Conservation (phyloP, 1,284 basidiomycete species). For the Fereydounia khargensis region DNA sequence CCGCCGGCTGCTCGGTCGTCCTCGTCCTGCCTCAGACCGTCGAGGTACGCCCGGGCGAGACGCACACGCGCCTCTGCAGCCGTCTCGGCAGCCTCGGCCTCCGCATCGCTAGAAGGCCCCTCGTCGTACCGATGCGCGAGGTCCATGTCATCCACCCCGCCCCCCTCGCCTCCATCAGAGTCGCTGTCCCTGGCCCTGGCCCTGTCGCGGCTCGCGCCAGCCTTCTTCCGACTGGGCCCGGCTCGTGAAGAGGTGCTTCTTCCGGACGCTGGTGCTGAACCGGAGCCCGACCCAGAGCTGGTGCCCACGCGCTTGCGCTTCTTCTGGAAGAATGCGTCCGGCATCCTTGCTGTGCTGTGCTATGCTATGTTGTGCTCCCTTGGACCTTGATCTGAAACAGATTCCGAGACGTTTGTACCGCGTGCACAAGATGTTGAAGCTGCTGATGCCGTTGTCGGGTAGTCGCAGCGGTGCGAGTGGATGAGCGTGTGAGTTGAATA, state of each 20-base stretch:
- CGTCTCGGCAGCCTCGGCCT: slow-evolving; percentile 64
- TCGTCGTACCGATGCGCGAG: slow-evolving; percentile 37
- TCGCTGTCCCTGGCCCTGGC: slow-evolving; percentile 13
- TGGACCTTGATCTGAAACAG: no score
- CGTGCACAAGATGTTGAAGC: no score
- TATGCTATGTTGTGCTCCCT: no score
- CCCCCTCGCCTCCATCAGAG: slow-evolving; percentile 16
- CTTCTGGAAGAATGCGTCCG: slow-evolving; percentile 57
- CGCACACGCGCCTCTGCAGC: slow-evolving; percentile 89
- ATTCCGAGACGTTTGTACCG: no score
- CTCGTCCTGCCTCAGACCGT: slow-evolving; percentile 63
- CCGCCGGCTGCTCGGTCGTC: slow-evolving; percentile 24
- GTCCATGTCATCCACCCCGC: slow-evolving; percentile 45
- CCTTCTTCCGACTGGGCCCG: neutral
- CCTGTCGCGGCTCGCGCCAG: slow-evolving; percentile 5
- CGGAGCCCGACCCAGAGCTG: slow-evolving; percentile 3
- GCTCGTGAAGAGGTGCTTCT: no score
- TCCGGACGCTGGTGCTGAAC: no score
- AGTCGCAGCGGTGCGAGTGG: no score
- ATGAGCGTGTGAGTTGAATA: no score
- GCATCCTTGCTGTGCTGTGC: slow-evolving; percentile 26
- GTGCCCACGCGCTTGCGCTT: slow-evolving; percentile 56
- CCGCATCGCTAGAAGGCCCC: slow-evolving; percentile 29
- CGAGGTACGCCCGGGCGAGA: slow-evolving; percentile 84
- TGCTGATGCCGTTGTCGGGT: no score